phyloP scores from a whole-genome alignment of 345 rosid species.

The Pugionium dolabratum region DNA sequence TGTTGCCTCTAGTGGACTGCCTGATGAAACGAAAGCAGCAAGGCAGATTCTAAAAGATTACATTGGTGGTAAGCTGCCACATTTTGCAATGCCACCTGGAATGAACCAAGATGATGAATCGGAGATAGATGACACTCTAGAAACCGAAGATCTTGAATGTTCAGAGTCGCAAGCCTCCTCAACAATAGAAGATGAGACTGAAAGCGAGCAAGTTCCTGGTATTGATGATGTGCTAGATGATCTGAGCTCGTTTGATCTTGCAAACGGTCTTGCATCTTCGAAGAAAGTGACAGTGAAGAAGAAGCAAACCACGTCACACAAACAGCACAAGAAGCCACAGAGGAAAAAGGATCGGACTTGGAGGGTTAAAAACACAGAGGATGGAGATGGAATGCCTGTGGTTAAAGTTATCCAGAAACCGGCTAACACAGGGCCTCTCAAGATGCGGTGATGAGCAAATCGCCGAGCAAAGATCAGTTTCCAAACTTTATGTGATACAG shows the following conservation, averaged over 20 bases:
- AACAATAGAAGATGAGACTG: slow-evolving; percentile 27
- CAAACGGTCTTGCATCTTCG: slow-evolving; percentile 54
- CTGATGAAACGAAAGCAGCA: slow-evolving; percentile 92
- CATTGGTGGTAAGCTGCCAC: slow-evolving; percentile 76
- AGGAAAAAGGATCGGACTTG: slow-evolving; percentile 81
- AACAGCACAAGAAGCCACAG: slow-evolving; percentile 87
- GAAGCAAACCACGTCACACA: slow-evolving; percentile 60
- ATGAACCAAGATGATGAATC: slow-evolving; percentile 42
- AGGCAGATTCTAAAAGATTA: slow-evolving; percentile 84
- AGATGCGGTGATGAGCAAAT: slow-evolving; percentile 41
- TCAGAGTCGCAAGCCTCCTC: slow-evolving; percentile 43
- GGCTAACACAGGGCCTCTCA: slow-evolving; percentile 50
- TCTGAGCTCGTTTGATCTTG: slow-evolving; percentile 71
- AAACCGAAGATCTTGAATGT: slow-evolving; percentile 50
- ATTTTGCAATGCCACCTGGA: slow-evolving; percentile 76
- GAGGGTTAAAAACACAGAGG: slow-evolving; percentile 53
- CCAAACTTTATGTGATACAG: slow-evolving; percentile 7
- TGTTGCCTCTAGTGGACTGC: slow-evolving; percentile 93
- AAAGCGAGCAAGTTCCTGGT: slow-evolving; percentile 42
- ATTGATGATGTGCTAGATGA: slow-evolving; percentile 66
- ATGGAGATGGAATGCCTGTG: slow-evolving; percentile 62
- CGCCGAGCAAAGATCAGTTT: slow-evolving; percentile 5
- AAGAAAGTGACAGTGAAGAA: slow-evolving; percentile 36
- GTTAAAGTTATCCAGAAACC: slow-evolving; percentile 51
- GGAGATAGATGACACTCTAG: slow-evolving; percentile 41